Evolutionary conservation across 192 early-diverging fungal genomes (phyloP), one percentile per base, ranked within the genome.

Genomic region (Allomyces arbusculus): DNA sequence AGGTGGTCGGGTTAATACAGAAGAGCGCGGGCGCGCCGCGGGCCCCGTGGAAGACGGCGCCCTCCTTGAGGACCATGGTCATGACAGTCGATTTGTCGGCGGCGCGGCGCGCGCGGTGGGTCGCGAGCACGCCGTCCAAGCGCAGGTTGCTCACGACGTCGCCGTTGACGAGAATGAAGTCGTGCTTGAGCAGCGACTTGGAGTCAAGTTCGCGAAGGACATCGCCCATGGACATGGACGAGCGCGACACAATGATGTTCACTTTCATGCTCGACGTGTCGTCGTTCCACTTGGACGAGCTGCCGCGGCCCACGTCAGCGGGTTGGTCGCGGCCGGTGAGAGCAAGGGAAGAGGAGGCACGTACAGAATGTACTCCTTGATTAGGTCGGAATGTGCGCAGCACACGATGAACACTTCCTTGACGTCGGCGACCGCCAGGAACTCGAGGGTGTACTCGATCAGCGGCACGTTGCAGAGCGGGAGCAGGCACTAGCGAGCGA

Each of bases 371-470:
- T 95, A 93, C 16, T 76, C 77, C 68, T 81, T 86, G 69, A 99
- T 89, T 61, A 82, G 73, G 10, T 95, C 87, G 10, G 87, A 75
- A 72, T 95, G 92, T 16, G 86, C 78, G 65, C 85, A 84, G 76
- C 91, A 91, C 55, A 95, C 78, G 64, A 99, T 70, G 68, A 88
- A 87, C 22, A 94, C 80, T 69, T 95, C 90, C 65, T 88, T 77
- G 1, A 97, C 89, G 26, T 88, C 89, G 9, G 90, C 86, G 6
- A 84, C 76, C 8, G 92, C 92, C 24, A 99, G 78, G 63, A 91
- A 82, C 72, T 99, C 96, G 55, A 99, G 80, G 0, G 93, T 92
- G 72, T 99, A 97, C 71, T 96, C 91, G 69, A 99, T 88, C 68
- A 99, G 76, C 0, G 96, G 96, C 25, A 94, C 88, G 73, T 99